phyloP scores from a whole-genome alignment of 495 filamentous ascomycete species.

The Amphirosellinia nigrospora region DNA sequence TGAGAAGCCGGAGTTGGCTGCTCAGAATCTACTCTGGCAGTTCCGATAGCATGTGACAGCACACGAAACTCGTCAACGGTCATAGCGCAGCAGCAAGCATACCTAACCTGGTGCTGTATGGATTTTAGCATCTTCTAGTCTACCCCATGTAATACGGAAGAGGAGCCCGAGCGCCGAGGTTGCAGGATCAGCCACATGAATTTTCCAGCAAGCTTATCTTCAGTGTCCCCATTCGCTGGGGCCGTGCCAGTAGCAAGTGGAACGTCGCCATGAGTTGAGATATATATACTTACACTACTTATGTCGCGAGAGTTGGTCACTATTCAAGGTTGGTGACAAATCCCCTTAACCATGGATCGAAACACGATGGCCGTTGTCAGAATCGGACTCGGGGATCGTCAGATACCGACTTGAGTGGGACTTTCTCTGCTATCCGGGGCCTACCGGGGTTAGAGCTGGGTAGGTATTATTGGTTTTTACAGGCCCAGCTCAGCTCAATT shows the following conservation, averaged over 20 bases:
- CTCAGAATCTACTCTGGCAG: too few relatives aligned
- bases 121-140: not conserved
- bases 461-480: not conserved
- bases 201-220: not conserved
- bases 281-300: not conserved
- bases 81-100: not conserved
- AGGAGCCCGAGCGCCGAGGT: constrained; percentile 2
- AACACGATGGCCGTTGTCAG: not conserved
- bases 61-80: not conserved
- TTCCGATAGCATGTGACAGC: not conserved
- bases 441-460: too few relatives aligned
- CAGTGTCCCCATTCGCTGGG: not conserved
- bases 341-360: not conserved
- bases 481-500: not conserved
- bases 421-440: not conserved
- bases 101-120: not conserved
- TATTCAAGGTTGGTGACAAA: not conserved
- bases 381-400: not conserved
- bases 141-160: not conserved
- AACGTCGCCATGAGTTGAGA: not conserved
- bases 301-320: not conserved
- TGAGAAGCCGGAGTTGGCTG: not conserved
- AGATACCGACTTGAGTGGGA: not conserved
- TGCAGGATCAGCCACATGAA: constrained; percentile 3
- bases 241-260: not conserved